Conservation (phyloP, 129 eudicot genomes). For the Kitagawia praeruptora region DNA sequence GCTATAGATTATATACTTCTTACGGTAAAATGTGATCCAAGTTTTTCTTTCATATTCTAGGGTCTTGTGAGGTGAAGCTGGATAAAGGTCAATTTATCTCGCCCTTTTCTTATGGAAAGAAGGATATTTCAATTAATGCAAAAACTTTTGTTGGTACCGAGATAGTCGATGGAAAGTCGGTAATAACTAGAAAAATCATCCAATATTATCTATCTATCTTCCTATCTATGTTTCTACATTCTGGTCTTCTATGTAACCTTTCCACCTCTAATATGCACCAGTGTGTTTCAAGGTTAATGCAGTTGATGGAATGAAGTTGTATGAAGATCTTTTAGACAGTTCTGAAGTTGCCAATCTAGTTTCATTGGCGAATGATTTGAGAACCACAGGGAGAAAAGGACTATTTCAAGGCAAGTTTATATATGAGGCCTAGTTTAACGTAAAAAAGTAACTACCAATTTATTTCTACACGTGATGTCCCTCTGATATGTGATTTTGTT, state of each 20-base stretch:
- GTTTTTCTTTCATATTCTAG: slow-evolving; percentile 9
- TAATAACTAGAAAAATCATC: slow-evolving; percentile 10
- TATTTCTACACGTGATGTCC: background rate
- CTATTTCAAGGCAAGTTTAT: slow-evolving; percentile 52
- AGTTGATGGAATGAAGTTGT: slow-evolving; percentile 56
- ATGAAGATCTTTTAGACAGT: slow-evolving; percentile 46
- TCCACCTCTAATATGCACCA: slow-evolving; percentile 7
- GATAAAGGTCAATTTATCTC: slow-evolving; percentile 28
- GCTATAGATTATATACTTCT: background rate
- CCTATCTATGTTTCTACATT: background rate
- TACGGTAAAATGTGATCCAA: background rate
- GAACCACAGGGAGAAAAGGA: slow-evolving; percentile 59
- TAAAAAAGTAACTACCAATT: background rate
- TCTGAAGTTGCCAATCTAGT: slow-evolving; percentile 55
- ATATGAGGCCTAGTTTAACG: background rate
- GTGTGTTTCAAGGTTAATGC: slow-evolving; percentile 38
- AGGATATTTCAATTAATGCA: slow-evolving; percentile 24
- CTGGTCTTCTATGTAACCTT: background rate
- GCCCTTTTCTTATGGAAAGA: slow-evolving; percentile 17
- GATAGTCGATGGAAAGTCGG: slow-evolving; percentile 46
- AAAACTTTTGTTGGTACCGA: slow-evolving; percentile 58
- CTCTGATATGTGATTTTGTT: background rate
- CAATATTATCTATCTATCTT: background rate
- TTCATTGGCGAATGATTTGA: slow-evolving; percentile 50
- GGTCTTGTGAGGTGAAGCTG: slow-evolving; percentile 16